Conservation (phyloP, 805 yeast species). For the Ogataea haglerorum region DNA sequence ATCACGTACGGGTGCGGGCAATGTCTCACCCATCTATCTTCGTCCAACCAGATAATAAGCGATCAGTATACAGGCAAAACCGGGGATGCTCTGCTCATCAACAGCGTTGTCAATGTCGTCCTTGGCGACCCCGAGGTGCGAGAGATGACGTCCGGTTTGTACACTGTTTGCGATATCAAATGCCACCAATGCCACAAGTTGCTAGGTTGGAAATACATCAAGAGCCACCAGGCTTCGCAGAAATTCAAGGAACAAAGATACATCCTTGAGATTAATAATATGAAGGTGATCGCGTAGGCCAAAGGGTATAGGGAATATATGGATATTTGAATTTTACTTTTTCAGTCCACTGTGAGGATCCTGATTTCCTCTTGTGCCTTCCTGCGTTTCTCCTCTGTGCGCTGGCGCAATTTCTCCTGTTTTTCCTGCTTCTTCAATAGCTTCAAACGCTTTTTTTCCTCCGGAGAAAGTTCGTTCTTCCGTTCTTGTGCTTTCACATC, state of each 20-base stretch:
- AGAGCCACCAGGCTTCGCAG: constrained; percentile 43
- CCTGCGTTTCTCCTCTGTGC: constrained; percentile 19
- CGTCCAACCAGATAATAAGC: constrained; percentile 28
- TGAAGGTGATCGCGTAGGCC: constrained; percentile 14
- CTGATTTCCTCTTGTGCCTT: constrained; percentile 10
- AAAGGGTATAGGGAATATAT: constrained; percentile 1
- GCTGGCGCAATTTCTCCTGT: constrained; percentile 29
- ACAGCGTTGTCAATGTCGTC: constrained; percentile 35
- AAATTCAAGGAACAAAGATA: constrained; percentile 59
- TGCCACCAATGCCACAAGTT: constrained; percentile 53
- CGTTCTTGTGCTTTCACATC: constrained; percentile 14
- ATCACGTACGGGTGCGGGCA: constrained; percentile 27
- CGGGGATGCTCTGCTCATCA: constrained; percentile 57
- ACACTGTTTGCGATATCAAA: constrained; percentile 51
- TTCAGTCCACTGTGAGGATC: constrained; percentile 16
- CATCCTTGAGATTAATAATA: constrained; percentile 43
- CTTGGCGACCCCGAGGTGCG: constrained; percentile 22
- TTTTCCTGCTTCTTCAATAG: constrained; percentile 34
- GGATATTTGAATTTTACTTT: background rate
- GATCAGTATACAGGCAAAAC: constrained; percentile 49
- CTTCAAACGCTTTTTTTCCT: constrained; percentile 32
- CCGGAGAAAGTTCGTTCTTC: constrained; percentile 8
- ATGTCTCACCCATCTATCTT: constrained; percentile 31
- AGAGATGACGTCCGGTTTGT: constrained; percentile 58
- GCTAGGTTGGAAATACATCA: constrained; percentile 64